Evolutionary conservation across 352 stramenopile genomes (phyloP).

Genomic region (Pythium periplocum): DNA sequence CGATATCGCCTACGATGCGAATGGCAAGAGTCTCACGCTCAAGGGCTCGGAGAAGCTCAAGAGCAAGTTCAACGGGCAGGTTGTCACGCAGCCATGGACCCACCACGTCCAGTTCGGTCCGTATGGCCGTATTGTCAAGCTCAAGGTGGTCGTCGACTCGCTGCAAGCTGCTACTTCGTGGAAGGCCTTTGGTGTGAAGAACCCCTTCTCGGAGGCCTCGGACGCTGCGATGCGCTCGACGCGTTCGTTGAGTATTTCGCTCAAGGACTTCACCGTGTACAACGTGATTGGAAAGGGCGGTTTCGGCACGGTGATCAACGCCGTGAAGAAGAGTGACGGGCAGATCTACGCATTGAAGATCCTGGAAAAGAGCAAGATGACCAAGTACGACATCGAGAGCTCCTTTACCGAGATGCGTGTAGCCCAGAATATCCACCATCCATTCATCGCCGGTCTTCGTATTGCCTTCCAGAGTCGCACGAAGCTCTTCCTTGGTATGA

Average conservation of each 20-base stretch:
- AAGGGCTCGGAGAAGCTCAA: constrained; percentile 81
- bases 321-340: constrained; percentile 86
- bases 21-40: constrained; percentile 59
- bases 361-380: constrained; percentile 87
- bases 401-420: constrained; percentile 89
- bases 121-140: constrained; percentile 75
- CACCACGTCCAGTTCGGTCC: constrained; percentile 76
- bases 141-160: constrained; percentile 73
- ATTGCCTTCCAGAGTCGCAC: constrained; percentile 87
- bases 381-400: constrained; percentile 86
- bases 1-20: constrained; percentile 47
- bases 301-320: constrained; percentile 87
- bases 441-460: constrained; percentile 78
- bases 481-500: constrained; percentile 86
- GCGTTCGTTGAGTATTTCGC: constrained; percentile 80
- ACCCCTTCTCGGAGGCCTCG: constrained; percentile 73
- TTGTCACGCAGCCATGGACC: constrained; percentile 73
- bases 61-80: constrained; percentile 62
- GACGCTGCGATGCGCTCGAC: constrained; percentile 79
- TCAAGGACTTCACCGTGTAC: constrained; percentile 89
- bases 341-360: constrained; percentile 91
- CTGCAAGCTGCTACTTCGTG: constrained; percentile 67
- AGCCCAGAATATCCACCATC: constrained; percentile 85
- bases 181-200: constrained; percentile 78
- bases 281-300: constrained; percentile 88